Percentiles rank a stretch among this genome's conserved stretches.
These are phyloP conservation scores for Fusarium albidum DNA, from an alignment of 2,329 filamentous ascomycete species.

Conservation along the genomic window DNA sequence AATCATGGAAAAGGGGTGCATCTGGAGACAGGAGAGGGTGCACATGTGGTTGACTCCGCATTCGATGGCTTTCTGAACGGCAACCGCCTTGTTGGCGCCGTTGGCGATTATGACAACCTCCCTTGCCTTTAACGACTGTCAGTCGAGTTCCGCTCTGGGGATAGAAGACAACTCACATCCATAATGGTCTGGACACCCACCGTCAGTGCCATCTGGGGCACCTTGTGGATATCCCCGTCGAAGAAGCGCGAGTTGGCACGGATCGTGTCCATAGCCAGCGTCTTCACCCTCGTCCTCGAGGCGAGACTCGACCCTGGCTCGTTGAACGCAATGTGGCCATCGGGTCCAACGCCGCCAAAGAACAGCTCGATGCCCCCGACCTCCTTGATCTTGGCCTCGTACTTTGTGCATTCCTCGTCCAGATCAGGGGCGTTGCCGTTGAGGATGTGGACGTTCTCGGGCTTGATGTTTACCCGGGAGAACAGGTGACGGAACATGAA, in stretches of 20 bases:
- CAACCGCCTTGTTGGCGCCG: constrained; percentile 81
- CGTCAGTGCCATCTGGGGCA: constrained; percentile 83
- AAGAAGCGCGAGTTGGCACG: constrained; percentile 90
- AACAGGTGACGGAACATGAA: constrained; percentile 97
- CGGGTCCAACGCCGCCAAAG: constrained; percentile 85
- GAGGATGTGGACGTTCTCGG: constrained; percentile 84
- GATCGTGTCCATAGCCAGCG: constrained; percentile 86
- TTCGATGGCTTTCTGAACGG: constrained; percentile 82
- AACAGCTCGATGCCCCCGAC: constrained; percentile 86
- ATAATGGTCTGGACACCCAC: constrained; percentile 86
- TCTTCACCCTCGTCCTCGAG: constrained; percentile 85
- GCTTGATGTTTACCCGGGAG: constrained; percentile 82
- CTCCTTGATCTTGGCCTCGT: constrained; percentile 79
- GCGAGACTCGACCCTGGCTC: constrained; percentile 83
- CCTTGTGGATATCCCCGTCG: constrained; percentile 73
- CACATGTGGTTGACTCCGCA: constrained; percentile 90
- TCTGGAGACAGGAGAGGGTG: constrained; percentile 82
- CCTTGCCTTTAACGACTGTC: constrained; percentile 54
- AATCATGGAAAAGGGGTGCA: constrained; percentile 83
- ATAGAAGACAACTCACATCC: constrained; percentile 50
- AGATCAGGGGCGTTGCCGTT: constrained; percentile 81
- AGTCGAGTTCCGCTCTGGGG: too few relatives aligned
- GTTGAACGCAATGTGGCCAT: constrained; percentile 92
- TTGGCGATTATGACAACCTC: constrained; percentile 86
- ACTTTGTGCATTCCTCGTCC: constrained; percentile 78